Base-by-base conservation (phyloP, 2,329 filamentous ascomycete genomes). In the Plectosphaerella sp. region DNA sequence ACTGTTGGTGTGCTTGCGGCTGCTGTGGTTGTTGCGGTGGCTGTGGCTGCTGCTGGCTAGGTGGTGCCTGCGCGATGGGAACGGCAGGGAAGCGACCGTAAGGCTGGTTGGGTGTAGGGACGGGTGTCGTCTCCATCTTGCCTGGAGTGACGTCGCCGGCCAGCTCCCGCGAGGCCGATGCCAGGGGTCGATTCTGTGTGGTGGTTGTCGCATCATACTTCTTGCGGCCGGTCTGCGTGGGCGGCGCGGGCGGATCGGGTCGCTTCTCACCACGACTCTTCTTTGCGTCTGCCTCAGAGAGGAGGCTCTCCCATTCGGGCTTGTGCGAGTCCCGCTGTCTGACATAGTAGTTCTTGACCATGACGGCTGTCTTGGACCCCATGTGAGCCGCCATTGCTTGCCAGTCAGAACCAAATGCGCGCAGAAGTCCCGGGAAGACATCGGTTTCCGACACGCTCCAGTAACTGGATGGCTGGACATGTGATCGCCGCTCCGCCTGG, bases 361-460 rank as follows among this genome's bases (percentile, higher is more conserved):
- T 94, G n/a, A 88, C 88, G 52, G 87, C 80, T 16, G 89, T 93
- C 70, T 93, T 93, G 5, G 88, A 90, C 48, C 87, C 86, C 87
- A 94, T 91, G 61, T 90, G 84, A 49, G 77, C 77, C 41, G 89
- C 87, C 67, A 93, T 93, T 5, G 80, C 82, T 47, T 74, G 73
- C 82, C 88, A 94, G 64, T 94, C 88, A 15, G 86, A 90, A 53
- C 89, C 89, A 70, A 91, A 93, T 51, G 89, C 80, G 48, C 77
- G 79, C 46, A 94, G 75, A 53, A 91, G 77, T 52, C 78, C 80
- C 36, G 86, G 84, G 67, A 94, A 94, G 62, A 92, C 89, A 46
- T 79, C 87, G 51, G 87, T 79, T 69, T 94, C 89, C 1, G 87
- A 87, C 20, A 93, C 89, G 61, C 89, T 93, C 89, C 89, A 94